Base-by-base conservation (phyloP, 176 grass and related monocot species). In the Melocanna baccifera region DNA sequence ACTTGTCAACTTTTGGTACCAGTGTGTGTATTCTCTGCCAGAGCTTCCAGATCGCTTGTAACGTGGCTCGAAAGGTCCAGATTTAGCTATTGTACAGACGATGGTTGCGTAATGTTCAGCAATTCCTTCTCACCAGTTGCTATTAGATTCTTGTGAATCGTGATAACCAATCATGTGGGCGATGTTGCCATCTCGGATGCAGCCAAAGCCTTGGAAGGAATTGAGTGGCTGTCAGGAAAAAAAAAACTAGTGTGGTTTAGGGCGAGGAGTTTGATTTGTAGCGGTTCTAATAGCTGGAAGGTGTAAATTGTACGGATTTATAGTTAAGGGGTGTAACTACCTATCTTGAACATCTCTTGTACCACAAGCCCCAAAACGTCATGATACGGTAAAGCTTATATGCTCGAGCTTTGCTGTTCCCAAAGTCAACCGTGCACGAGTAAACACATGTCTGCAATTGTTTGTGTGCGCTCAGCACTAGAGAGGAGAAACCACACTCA, bases 1-100 rank as follows among this genome's bases (percentile, higher is more conserved):
- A 53, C 14, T 12, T 28, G 57, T 83, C 23, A 53, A 30, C 67
- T 76, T 40, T 41, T 52, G 71, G 15, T 56, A 52, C 6, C 6
- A 20, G 15, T 37, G n/a, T 1, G 29, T 51, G 82, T 20, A 64
- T 53, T 53, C 6, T 75, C 0, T 75, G 43, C 45, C 58, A 41
- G 71, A 20, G 11, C 5, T 51, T 65, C 43, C 22, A 47, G 18
- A 15, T 9, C 47, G 18, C 7, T 46, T 48, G 29, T 73, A 81
- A 42, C 10, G 40, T 71, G 66, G 12, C 64, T 37, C 26, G 19
- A 14, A 55, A 41, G 46, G 45, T 67, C n/a, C 12, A 19, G 57
- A 26, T 40, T 81, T 69, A 55, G 14, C 66, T 61, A 61, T 22
- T 82, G 80, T 82, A n/a, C 6, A 72, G 53, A 29, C 48, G 42